Evolutionary conservation across 1,139 yeast genomes (phyloP), one percentile per base, ranked within the genome.

Genomic region (Zygotorulaspora mrakii): DNA sequence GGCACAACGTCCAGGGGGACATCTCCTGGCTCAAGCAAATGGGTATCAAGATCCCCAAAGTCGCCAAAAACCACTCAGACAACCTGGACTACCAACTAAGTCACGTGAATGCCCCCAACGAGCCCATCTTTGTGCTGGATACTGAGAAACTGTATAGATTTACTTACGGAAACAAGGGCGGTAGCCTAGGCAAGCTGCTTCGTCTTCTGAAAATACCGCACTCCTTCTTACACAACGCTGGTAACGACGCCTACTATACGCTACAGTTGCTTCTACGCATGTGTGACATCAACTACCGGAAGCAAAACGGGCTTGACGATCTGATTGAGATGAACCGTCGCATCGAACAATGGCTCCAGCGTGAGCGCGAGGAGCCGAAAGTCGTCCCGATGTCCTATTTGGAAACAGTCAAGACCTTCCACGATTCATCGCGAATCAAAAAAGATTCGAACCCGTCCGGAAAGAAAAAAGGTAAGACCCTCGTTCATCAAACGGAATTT

Each of bases 221-320:
- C 55, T 71, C 81, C 1, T 74, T 69, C 46, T 62, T 83, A 34
- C 94, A 84, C 56, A 85, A 85, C 55, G 94, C 89, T 1, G 89
- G 84, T n/a, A 85, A 85, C 55, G 95, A 85, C 59, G 79, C 94
- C 1, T 80, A 80, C 54, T 81, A 74, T 51, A 83, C 94, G 0
- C 59, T 83, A 35, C 47, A 74, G 20, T 63, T 79, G 23, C 72
- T 77, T 18, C 52, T 80, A 56, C 68, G 70, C 37, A 55, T 79
- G 42, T 64, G 76, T 28, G 86, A 81, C 54, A 82, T 84, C 0
- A 62, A 61, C 17, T 65, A 66, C 13, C 64, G 86, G 46, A 49
- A 40, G 11, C 52, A 47, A 23, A 46, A 50, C 16, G 48, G 49
- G 9, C 39, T 68, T 23, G 72, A 69, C 40, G 55, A 62, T 14